These are phyloP conservation scores for Magnolia changhungtana DNA, from an alignment of 164 flowering plant species.

Conservation along the genomic window DNA sequence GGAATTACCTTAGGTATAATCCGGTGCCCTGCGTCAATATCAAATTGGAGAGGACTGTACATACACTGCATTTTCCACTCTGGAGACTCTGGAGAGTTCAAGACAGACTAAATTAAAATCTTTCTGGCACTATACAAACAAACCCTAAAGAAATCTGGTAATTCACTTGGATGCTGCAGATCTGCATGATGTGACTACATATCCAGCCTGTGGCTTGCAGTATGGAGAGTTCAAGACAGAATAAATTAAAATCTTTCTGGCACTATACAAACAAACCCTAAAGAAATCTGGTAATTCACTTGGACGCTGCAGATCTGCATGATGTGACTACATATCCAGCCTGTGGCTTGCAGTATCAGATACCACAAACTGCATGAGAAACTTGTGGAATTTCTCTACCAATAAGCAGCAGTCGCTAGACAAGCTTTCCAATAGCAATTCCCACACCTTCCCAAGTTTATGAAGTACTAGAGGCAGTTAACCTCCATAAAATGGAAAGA, in stretches of 20 bases:
- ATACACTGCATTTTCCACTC: slow-evolving; percentile 27
- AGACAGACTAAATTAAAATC: slow-evolving; percentile 4
- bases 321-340: background rate
- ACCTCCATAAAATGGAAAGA: background rate
- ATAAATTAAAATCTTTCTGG: background rate
- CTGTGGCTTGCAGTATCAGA: background rate
- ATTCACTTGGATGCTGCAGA: background rate
- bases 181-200: background rate
- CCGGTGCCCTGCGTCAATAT: slow-evolving; percentile 58
- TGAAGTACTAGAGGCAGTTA: too few species aligned
- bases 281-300: background rate
- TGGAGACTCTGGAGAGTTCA: slow-evolving; percentile 42
- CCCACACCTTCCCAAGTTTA: background rate
- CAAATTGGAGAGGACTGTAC: slow-evolving; percentile 43
- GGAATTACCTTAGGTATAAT: slow-evolving; percentile 58
- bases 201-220: background rate
- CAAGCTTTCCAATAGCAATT: background rate
- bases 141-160: background rate
- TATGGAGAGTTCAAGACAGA: slow-evolving; percentile 24
- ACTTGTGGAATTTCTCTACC: background rate
- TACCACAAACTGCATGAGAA: background rate
- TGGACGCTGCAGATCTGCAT: background rate
- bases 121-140: background rate
- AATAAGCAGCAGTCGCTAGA: background rate
- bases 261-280: background rate